A percentile compares a stretch with the other conserved stretches of the same genome.
These are phyloP conservation scores for Purshia tridentata DNA, from an alignment of 306 rosid species.

Conservation along the genomic window DNA sequence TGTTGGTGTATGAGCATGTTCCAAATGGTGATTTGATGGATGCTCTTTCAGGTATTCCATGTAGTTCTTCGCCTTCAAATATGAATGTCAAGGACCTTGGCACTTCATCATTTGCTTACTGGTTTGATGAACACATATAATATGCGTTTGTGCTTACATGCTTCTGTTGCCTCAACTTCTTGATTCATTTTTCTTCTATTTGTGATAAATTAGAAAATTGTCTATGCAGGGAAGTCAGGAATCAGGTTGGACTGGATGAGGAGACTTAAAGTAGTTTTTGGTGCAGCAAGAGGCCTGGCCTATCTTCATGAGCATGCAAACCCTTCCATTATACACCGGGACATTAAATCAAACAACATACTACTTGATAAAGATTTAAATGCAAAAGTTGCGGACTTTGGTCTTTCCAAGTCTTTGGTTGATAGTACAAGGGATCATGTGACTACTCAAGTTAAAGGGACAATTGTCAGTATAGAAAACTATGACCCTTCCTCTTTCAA, in stretches of 20 bases:
- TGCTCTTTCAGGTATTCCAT: constrained; percentile 59
- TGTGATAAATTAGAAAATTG: background rate
- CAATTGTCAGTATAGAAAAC: constrained; percentile 42
- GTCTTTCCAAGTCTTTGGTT: constrained; percentile 66
- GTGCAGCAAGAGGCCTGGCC: constrained; percentile 74
- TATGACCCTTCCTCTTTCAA: background rate
- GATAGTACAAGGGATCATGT: constrained; percentile 53
- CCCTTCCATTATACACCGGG: constrained; percentile 82
- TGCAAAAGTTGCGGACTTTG: constrained; percentile 85
- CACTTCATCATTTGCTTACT: too few species aligned
- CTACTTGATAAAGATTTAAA: constrained; percentile 58
- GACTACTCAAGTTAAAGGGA: constrained; percentile 81
- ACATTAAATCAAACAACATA: constrained; percentile 77
- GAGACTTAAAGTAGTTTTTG: constrained; percentile 63
- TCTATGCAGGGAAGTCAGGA: constrained; percentile 59
- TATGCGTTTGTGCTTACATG: too few species aligned
- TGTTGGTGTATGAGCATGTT: constrained; percentile 71
- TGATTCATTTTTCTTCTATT: background rate
- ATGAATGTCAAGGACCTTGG: background rate
- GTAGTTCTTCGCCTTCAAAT: background rate
- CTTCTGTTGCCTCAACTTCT: too few species aligned
- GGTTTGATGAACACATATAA: too few species aligned
- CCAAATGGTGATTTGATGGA: constrained; percentile 72
- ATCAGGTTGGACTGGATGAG: constrained; percentile 71
- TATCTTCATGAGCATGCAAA: constrained; percentile 77